These are phyloP conservation scores for Gaultheria prostrata DNA, from an alignment of 148 eudicot species.

Conservation along the genomic window DNA sequence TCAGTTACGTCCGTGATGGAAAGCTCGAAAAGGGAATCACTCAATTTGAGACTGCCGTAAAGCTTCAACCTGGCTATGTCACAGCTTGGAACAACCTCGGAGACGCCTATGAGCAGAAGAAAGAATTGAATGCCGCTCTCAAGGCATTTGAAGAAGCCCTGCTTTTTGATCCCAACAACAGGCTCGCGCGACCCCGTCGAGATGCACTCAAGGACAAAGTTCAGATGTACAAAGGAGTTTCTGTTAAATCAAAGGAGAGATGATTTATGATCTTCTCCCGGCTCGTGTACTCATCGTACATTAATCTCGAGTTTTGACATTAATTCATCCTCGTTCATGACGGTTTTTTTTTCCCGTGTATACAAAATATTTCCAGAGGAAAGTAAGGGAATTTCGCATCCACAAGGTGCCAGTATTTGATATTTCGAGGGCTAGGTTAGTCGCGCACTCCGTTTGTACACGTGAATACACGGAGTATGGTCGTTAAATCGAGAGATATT, in stretches of 20 bases:
- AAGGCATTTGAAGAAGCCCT: constrained; percentile 86
- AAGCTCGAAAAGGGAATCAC: constrained; percentile 79
- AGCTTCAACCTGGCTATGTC: constrained; percentile 89
- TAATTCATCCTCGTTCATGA: not conserved
- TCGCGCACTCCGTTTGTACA: too few species aligned
- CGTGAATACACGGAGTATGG: too few species aligned
- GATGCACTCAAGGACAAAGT: constrained; percentile 66
- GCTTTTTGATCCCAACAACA: constrained; percentile 93
- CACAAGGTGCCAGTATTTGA: too few species aligned
- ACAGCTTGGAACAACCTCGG: constrained; percentile 98
- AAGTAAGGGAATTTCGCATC: too few species aligned
- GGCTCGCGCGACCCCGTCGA: constrained; percentile 75
- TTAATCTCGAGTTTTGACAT: constrained; percentile 5
- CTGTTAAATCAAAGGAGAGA: constrained; percentile 61
- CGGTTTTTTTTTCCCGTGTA: too few species aligned
- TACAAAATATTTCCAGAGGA: too few species aligned
- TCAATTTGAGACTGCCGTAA: constrained; percentile 79
- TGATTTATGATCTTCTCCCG: constrained; percentile 16
- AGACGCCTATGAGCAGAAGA: constrained; percentile 82
- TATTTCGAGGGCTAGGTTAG: too few species aligned
- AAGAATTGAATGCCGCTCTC: constrained; percentile 76
- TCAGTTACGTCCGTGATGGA: constrained; percentile 72
- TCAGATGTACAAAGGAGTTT: constrained; percentile 77
- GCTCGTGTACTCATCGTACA: not conserved
- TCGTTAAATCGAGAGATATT: too few species aligned